Evolutionary conservation across 2,329 filamentous ascomycete genomes (phyloP), one percentile per base, ranked within the genome.

Genomic region (Pestalotiopsis sp.): DNA sequence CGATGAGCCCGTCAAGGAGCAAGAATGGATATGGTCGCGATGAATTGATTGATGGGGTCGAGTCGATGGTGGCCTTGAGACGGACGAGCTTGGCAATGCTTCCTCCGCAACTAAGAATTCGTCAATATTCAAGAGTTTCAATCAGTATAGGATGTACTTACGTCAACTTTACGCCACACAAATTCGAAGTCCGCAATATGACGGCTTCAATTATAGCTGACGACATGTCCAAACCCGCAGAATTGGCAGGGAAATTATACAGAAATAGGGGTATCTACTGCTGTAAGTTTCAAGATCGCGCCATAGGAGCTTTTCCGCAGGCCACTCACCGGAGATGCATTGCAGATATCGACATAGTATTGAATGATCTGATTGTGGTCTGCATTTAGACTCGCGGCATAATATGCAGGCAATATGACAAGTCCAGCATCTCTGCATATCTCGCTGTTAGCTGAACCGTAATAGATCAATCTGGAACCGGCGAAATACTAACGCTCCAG

Each of bases 341-440:
- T 66, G 66, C 73, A 75, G 25, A 75, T 73, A 65, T 75, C 73
- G 27, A 72, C 38, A 52, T 73, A 74, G 62, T 75, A 75, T 68
- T 75, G 73, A 45, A 73, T 59, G 4, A 75, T 70, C 64, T 75
- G 73, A 4, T 70, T 68, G 7, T 67, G n/a, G 45, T 75, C 72
- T 17, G 72, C 64, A 27, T 69, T 72, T 2, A 75, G 70, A 65
- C 72, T 75, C 31, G 72, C 73, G 7, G 73, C 73, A 61, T 75
- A 75, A 69, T 75, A 75, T 20, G 72, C 73, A 40, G 73, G 73
- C 23, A 74, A 68, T 62, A 75, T 75, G 2, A 75, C 73, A 66
- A 75, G 73, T 14, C 73, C 73, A 5, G 73, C 73, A 66, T 75
- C 73, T 58, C 73, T 75, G 52, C 4, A 40, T 36, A 4, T 27